phyloP scores from a whole-genome alignment of 768 basidiomycete species.

The Trametes elegans region DNA sequence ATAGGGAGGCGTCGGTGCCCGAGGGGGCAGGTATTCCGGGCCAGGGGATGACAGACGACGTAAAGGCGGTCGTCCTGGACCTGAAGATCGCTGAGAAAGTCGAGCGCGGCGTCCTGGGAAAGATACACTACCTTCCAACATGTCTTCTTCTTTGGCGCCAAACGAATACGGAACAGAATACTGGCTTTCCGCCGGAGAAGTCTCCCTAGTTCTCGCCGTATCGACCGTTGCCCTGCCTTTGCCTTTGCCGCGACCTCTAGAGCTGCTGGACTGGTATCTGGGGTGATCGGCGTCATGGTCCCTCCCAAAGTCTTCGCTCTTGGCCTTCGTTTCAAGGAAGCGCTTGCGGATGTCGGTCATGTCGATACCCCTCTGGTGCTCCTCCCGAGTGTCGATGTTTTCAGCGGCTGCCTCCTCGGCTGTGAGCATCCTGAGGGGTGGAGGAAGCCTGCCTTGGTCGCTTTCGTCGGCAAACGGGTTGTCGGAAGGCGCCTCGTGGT shows the following conservation, averaged over 20 bases:
- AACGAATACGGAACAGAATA: slow-evolving; percentile 8
- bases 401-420: slow-evolving; percentile 35
- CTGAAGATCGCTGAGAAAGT: not conserved
- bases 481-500: slow-evolving; percentile 37
- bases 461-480: slow-evolving; percentile 40
- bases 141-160: slow-evolving; percentile 8
- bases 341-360: slow-evolving; percentile 39
- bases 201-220: slow-evolving; percentile 10
- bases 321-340: slow-evolving; percentile 35
- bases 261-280: not conserved
- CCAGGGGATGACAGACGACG: slow-evolving; percentile 13
- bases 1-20: slow-evolving; percentile 9
- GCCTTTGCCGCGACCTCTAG: slow-evolving; percentile 6
- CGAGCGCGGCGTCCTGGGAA: not conserved
- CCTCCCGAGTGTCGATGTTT: slow-evolving; percentile 44
- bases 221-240: slow-evolving; percentile 3
- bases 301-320: slow-evolving; percentile 16
- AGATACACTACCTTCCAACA: slow-evolving; percentile 16
- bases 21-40: slow-evolving; percentile 4
- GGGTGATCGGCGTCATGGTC: slow-evolving; percentile 6
- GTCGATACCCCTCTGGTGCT: slow-evolving; percentile 38
- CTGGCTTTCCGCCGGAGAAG: slow-evolving; percentile 19
- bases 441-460: slow-evolving; percentile 28
- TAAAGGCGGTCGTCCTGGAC: slow-evolving; percentile 12
- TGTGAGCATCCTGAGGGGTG: slow-evolving; percentile 29